A percentile compares a stretch with the other conserved stretches of the same genome.
phyloP scores from a whole-genome alignment of 495 filamentous ascomycete genomes.

The Endocarpon pusillum region DNA sequence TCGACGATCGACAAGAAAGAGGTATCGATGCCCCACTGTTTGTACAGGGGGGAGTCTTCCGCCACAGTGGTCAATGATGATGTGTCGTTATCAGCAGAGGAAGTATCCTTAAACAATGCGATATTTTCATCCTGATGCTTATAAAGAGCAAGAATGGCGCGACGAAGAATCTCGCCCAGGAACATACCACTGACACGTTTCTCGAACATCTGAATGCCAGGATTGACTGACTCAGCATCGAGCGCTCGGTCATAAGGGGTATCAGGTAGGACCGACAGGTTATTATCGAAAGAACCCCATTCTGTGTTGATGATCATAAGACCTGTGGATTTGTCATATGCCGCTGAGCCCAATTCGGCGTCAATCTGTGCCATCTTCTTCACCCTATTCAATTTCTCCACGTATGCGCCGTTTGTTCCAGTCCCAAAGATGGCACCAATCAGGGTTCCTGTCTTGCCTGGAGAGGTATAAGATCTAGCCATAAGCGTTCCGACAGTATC shows the following conservation, averaged over 20 bases:
- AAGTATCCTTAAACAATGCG: slow-evolving; percentile 51
- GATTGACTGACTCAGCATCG: slow-evolving; percentile 71
- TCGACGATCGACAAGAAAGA: slow-evolving; percentile 67
- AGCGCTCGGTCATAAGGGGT: slow-evolving; percentile 69
- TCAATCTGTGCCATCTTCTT: slow-evolving; percentile 29
- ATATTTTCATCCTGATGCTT: slow-evolving; percentile 37
- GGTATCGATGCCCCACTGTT: slow-evolving; percentile 81
- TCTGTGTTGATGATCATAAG: slow-evolving; percentile 97
- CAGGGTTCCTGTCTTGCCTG: slow-evolving; percentile 71
- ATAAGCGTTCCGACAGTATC: slow-evolving; percentile 95
- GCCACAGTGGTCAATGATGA: slow-evolving; percentile 50
- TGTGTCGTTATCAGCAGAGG: slow-evolving; percentile 44
- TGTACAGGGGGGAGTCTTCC: slow-evolving; percentile 46
- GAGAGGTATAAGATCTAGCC: slow-evolving; percentile 88
- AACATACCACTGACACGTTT: slow-evolving; percentile 98
- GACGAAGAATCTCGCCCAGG: slow-evolving; percentile 80
- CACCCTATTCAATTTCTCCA: slow-evolving; percentile 36
- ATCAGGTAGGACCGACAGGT: slow-evolving; percentile 66
- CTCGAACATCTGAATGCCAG: slow-evolving; percentile 96
- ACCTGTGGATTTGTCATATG: slow-evolving; percentile 68
- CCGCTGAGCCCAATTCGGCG: slow-evolving; percentile 16
- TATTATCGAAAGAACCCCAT: slow-evolving; percentile 97
- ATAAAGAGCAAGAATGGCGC: slow-evolving; percentile 45
- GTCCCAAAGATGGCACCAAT: slow-evolving; percentile 86
- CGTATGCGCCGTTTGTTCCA: slow-evolving; percentile 87